A percentile compares a stretch with the other conserved stretches of the same genome.
Evolutionary conservation across 2,329 filamentous ascomycete genomes (phyloP).

Genomic region (Colletotrichum tropicale): DNA sequence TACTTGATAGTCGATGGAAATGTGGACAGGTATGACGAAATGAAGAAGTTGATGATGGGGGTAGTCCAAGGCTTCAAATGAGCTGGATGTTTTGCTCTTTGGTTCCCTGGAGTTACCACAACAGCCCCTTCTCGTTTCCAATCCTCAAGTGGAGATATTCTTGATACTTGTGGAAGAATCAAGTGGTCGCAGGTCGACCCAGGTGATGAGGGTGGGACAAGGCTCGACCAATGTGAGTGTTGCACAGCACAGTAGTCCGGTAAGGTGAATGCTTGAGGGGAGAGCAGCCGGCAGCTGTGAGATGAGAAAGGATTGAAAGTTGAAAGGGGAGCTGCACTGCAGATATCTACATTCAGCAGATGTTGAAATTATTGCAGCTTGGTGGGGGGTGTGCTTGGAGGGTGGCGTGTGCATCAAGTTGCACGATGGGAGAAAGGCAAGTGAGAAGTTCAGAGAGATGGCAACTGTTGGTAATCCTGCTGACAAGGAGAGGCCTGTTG

Average conservation of each 20-base stretch:
- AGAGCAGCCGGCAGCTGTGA: neutral
- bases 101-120: neutral
- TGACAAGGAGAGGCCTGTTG: neutral
- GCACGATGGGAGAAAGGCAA: neutral
- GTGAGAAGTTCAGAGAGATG: neutral
- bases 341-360: constrained; percentile 17
- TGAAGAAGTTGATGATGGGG: neutral
- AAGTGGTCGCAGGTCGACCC: neutral
- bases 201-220: neutral
- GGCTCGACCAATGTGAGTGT: neutral
- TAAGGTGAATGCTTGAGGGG: neutral
- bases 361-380: neutral
- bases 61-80: neutral
- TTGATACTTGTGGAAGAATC: constrained; percentile 8
- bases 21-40: neutral
- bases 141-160: neutral
- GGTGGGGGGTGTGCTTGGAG: neutral
- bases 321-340: neutral
- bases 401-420: constrained; percentile 4
- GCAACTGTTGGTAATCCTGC: neutral
- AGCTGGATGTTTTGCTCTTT: neutral
- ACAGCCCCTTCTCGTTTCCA: neutral
- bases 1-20: neutral
- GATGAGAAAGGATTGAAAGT: neutral
- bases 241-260: neutral